Percentiles rank a stretch among this genome's conserved stretches.
phyloP scores from a whole-genome alignment of 257 asterid genomes.

The Nicotiana otophora region DNA sequence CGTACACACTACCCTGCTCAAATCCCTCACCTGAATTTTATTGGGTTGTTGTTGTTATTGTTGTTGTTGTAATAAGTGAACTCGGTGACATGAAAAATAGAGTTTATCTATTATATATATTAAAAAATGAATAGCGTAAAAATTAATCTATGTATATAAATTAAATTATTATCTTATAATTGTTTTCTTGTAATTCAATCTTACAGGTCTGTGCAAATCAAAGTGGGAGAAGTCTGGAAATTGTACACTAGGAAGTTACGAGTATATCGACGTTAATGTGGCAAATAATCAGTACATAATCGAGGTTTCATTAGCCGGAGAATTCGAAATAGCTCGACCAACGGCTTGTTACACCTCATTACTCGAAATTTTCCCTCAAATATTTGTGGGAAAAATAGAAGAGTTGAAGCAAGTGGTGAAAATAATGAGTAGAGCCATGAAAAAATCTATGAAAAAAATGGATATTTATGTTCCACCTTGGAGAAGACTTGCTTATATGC shows the following conservation, averaged over 20 bases:
- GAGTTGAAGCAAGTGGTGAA: constrained; percentile 48
- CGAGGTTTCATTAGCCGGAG: constrained; percentile 46
- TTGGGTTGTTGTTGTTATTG: too few species aligned
- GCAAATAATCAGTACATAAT: constrained; percentile 44
- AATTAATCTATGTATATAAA: not conserved
- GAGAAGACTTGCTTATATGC: constrained; percentile 61
- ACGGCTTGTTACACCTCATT: constrained; percentile 36
- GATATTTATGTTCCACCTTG: constrained; percentile 72
- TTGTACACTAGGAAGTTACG: constrained; percentile 51
- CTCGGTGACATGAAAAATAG: not conserved
- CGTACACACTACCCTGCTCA: too few species aligned
- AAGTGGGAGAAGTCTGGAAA: constrained; percentile 62
- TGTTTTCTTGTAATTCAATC: not conserved
- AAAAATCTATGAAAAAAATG: constrained; percentile 50
- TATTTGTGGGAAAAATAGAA: constrained; percentile 40
- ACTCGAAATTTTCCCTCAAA: constrained; percentile 34
- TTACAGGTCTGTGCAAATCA: constrained; percentile 78
- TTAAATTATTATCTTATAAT: not conserved
- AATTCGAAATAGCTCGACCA: constrained; percentile 70
- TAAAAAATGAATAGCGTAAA: not conserved
- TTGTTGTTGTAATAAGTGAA: too few species aligned
- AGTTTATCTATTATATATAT: not conserved
- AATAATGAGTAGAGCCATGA: constrained; percentile 54
- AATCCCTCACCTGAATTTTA: too few species aligned
- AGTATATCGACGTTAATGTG: constrained; percentile 50